Percentiles rank a stretch among this genome's conserved stretches.
Evolutionary conservation across 768 basidiomycete species (phyloP).

Genomic region (Paxillus rubicundulus): DNA sequence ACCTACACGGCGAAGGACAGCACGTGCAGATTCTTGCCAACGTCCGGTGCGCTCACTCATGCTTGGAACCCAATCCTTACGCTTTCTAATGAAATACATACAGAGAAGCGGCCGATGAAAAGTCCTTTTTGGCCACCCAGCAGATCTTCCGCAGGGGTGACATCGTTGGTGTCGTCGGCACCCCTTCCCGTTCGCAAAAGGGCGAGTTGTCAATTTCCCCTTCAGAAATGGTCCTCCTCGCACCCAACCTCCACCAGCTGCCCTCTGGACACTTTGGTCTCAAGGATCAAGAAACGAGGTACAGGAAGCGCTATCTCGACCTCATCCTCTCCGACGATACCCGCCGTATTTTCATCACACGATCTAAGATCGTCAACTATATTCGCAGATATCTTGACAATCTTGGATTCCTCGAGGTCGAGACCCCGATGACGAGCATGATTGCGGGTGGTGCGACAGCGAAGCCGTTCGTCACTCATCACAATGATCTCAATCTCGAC

Average conservation of each 20-base stretch:
- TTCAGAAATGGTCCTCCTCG: slow-evolving; percentile 77
- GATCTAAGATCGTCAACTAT: slow-evolving; percentile 89
- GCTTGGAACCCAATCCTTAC: not conserved
- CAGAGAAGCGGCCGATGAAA: slow-evolving; percentile 61
- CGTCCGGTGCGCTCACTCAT: slow-evolving; percentile 55
- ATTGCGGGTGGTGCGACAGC: slow-evolving; percentile 97
- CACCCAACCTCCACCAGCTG: slow-evolving; percentile 95
- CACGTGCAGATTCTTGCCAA: slow-evolving; percentile 97
- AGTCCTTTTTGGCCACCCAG: slow-evolving; percentile 68
- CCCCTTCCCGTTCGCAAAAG: slow-evolving; percentile 89
- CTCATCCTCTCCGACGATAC: slow-evolving; percentile 92
- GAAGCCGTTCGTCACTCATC: slow-evolving; percentile 98
- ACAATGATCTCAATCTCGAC: slow-evolving; percentile 97
- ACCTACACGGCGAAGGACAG: slow-evolving; percentile 85
- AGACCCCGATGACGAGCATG: slow-evolving; percentile 97
- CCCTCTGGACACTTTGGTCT: slow-evolving; percentile 91
- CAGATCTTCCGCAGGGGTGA: slow-evolving; percentile 93
- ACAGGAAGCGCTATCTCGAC: slow-evolving; percentile 98
- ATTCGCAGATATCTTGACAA: slow-evolving; percentile 85
- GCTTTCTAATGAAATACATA: slow-evolving; percentile 16
- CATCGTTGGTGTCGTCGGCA: slow-evolving; percentile 89
- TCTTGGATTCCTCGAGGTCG: slow-evolving; percentile 96
- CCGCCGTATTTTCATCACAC: slow-evolving; percentile 86
- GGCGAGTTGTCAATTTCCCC: slow-evolving; percentile 92
- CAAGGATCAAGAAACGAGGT: slow-evolving; percentile 96